Base-by-base conservation (phyloP, 805 yeast genomes). In the Starmerella apicola region DNA sequence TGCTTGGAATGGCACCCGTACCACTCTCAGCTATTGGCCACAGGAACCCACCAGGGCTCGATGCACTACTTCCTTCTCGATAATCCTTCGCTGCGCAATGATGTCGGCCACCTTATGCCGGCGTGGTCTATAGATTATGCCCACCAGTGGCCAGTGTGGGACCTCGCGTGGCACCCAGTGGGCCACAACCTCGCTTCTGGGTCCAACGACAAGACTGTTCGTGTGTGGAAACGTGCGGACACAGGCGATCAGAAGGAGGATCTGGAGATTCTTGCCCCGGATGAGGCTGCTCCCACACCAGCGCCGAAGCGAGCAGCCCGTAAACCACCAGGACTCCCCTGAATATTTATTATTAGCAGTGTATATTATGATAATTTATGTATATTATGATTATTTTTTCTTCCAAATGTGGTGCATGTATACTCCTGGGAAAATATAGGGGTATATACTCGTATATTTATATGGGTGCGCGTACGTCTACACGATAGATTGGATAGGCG, bases 161-260 rank as follows among this genome's bases (percentile, higher is more conserved):
- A 94, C 3, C 59, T 91, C 41, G 88, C 86, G 44, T 91, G 85
- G 56, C 96, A 86, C 60, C 97, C 97, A 2, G 65, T 81, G 51
- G 99, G 99, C 3, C 96, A 91, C 60, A 64, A 88, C 37, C 64
- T 91, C 26, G 77, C 93, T 40, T 76, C 95, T 6, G 97, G 95
- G 0, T 88, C 96, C 16, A 84, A 91, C 42, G 99, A 91, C 59
- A 74, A 91, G 55, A 76, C 93, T 4, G 82, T 94, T 19, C 64
- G 96, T 41, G 82, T 93, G 61, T 91, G 99, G 99, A 76, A 86
- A 23, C 68, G 99, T 37, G 80, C 94, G 1, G 69, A 94, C 55
- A 95, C 96, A 2, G 79, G 78, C 50, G 98, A 91, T 62, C 80
- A 83, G 1, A 72, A 71, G 54, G 81, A 36, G 22, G 41, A 20